A percentile compares a stretch with the other conserved stretches of the same genome.
Evolutionary conservation across 2,329 filamentous ascomycete genomes (phyloP).

Genomic region (Myriangium duriaei): DNA sequence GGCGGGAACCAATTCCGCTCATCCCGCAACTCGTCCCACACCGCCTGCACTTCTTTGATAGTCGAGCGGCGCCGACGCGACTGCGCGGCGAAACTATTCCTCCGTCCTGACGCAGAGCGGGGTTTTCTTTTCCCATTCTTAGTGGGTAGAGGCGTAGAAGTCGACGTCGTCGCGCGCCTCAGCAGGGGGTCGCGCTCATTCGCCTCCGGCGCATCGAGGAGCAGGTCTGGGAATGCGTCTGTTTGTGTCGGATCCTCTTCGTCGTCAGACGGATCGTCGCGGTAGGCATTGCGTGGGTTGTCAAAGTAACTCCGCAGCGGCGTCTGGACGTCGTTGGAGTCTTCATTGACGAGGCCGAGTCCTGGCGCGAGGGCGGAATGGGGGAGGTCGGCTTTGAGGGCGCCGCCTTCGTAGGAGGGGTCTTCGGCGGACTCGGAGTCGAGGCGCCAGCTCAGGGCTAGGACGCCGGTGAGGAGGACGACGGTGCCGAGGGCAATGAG

Average conservation of each 20-base stretch:
- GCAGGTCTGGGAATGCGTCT: slow-evolving; percentile 11
- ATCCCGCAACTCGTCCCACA: slow-evolving; percentile 82
- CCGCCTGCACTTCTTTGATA: slow-evolving; percentile 56
- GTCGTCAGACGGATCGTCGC: slow-evolving; percentile 10
- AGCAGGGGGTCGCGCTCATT: slow-evolving; percentile 12
- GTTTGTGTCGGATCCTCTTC: slow-evolving; percentile 6
- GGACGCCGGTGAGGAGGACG: slow-evolving; percentile 74
- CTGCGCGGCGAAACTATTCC: slow-evolving; percentile 13
- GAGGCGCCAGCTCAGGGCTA: slow-evolving; percentile 87
- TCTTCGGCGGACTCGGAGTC: slow-evolving; percentile 51
- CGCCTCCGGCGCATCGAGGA: slow-evolving; percentile 8
- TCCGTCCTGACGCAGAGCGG: neutral
- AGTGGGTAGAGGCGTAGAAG: neutral
- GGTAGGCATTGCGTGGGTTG: slow-evolving; percentile 6
- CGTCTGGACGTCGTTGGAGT: slow-evolving; percentile 16
- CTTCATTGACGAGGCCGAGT: slow-evolving; percentile 65
- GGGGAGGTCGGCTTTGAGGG: slow-evolving; percentile 27
- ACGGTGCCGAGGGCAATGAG: slow-evolving; percentile 78
- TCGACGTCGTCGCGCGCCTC: slow-evolving; percentile 11
- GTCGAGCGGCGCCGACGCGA: slow-evolving; percentile 27
- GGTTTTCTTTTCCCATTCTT: neutral
- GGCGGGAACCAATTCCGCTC: slow-evolving; percentile 26
- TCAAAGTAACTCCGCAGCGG: slow-evolving; percentile 8
- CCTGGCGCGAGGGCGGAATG: slow-evolving; percentile 66
- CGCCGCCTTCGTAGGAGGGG: slow-evolving; percentile 42